Evolutionary conservation across 805 yeast genomes (phyloP).

Genomic region (Zygosaccharomyces bailii): DNA sequence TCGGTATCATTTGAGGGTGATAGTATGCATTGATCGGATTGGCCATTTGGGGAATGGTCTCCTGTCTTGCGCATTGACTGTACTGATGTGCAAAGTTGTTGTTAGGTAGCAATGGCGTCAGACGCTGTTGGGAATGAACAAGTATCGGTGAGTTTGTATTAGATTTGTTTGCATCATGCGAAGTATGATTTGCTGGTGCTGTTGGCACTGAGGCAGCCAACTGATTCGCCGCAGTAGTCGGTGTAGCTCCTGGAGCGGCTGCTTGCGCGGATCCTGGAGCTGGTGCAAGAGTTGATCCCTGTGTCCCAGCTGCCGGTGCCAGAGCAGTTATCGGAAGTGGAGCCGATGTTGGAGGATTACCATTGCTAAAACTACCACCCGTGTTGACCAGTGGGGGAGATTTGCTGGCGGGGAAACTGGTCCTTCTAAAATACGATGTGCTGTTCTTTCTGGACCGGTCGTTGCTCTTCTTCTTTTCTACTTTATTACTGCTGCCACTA

Average conservation of each 20-base stretch:
- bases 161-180: neutral
- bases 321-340: neutral
- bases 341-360: neutral
- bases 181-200: neutral
- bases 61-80: neutral
- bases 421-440: neutral
- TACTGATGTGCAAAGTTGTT: constrained; percentile 3
- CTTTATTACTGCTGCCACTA: neutral
- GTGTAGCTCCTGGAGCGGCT: neutral
- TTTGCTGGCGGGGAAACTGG: constrained; percentile 1
- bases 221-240: neutral
- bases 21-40: neutral
- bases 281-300: no score
- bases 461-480: neutral
- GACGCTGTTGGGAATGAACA: constrained; percentile 1
- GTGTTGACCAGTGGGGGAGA: neutral
- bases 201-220: neutral
- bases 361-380: neutral
- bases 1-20: constrained; percentile 3
- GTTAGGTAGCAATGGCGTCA: constrained; percentile 2
- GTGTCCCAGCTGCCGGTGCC: no score
- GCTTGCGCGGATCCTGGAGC: no score
- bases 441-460: constrained; percentile 2
- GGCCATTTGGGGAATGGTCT: neutral
- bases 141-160: constrained; percentile 1